Evolutionary conservation across 768 basidiomycete genomes (phyloP), one percentile per base, ranked within the genome.

Genomic region (Auricularia sp.): DNA sequence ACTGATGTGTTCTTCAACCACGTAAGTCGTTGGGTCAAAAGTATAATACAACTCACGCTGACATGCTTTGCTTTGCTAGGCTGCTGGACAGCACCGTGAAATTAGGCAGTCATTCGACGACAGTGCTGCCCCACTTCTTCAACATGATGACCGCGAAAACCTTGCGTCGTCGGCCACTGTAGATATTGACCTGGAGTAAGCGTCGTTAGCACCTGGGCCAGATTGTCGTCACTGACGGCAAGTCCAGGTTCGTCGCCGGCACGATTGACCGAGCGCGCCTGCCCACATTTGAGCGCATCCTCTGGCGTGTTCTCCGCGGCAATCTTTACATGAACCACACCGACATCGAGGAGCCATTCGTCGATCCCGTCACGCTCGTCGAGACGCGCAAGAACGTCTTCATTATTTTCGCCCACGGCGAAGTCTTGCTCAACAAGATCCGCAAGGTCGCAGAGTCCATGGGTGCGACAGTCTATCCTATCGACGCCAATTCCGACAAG

Each of bases 251-350:
- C 70, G 90, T 99, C 29, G 88, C 97, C 3, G 97, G 97, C 34
- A 98, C 96, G 0, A 93, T 98, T 68, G 95, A 98, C 71, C 91
- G 97, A 58, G 79, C 87, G 8, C 87, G 95, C 64, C 81, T 98
- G 71, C 84, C 91, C 1, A 95, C 93, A 4, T 98, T 99, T 63
- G 97, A 99, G 76, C 89, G 97, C 18, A 91, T 99, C 21, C 84
- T 98, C 61, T 99, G 97, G 97, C 91, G 97, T 69, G 92, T 98
- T 39, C 83, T 98, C 21, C 88, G 97, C 65, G 97, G 97, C 61
- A 98, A 99, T 74, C 80, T 99, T 23, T 99, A 96, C 79, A 98
- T 99, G 96, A 99, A 98, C 77, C 89, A 93, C 75, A 91, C 88
- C 63, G 95, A 98, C 75, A 98, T 99, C 69, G 81, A 83, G 44